These are phyloP conservation scores for Cyphellophora attinorum DNA, from an alignment of 2,329 filamentous ascomycete species.

Conservation along the genomic window DNA sequence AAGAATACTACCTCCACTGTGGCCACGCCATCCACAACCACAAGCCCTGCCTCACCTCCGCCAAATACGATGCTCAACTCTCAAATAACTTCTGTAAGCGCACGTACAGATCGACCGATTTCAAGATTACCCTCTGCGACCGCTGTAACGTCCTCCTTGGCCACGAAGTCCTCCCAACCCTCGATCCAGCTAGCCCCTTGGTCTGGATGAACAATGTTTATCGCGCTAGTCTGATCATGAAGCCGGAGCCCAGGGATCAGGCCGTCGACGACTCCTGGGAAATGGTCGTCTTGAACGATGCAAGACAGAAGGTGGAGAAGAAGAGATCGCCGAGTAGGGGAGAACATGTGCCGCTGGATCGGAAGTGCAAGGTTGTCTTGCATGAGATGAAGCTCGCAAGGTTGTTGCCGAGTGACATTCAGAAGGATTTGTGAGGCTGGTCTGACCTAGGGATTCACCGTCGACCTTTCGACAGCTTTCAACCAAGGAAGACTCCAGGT, in stretches of 20 bases:
- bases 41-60: not conserved
- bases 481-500: too few species aligned
- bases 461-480: too few species aligned
- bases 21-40: not conserved
- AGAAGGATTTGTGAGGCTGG: too few species aligned
- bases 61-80: not conserved
- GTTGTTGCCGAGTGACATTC: too few species aligned
- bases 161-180: conserved; percentile 1
- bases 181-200: not conserved
- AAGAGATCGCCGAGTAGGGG: too few species aligned
- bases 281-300: too few species aligned
- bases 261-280: too few species aligned
- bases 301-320: too few species aligned
- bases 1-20: not conserved
- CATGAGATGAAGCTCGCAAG: too few species aligned
- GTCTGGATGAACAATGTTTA: not conserved
- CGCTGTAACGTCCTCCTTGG: conserved; percentile 13
- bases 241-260: not conserved
- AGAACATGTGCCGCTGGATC: too few species aligned
- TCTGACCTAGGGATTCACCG: too few species aligned
- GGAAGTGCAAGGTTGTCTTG: too few species aligned
- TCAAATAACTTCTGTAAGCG: not conserved
- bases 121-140: conserved; percentile 5
- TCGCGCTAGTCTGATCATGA: not conserved
- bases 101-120: not conserved